These are phyloP conservation scores for Penicillium crystallinum DNA, from an alignment of 495 filamentous ascomycete genomes.

Conservation along the genomic window DNA sequence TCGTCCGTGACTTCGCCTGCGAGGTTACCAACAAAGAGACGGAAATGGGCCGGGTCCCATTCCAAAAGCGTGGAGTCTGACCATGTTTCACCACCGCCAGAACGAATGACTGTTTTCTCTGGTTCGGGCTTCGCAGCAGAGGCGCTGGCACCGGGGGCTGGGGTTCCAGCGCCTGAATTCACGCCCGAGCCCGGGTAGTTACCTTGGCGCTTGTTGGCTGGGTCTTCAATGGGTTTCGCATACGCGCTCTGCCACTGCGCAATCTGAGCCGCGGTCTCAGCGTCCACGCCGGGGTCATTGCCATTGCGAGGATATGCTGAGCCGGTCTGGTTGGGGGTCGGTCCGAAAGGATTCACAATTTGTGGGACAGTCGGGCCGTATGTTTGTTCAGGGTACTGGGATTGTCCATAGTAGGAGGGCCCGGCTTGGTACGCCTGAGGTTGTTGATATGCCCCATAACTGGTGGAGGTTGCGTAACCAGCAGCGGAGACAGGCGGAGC, in stretches of 20 bases:
- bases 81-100: constrained; percentile 89
- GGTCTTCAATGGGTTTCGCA: constrained; percentile 39
- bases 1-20: constrained; percentile 99
- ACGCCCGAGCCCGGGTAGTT: constrained; percentile 31
- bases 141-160: constrained; percentile 33
- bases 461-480: constrained; percentile 34
- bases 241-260: constrained; percentile 97
- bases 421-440: constrained; percentile 40
- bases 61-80: constrained; percentile 79
- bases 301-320: constrained; percentile 32
- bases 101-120: constrained; percentile 71
- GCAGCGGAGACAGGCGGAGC: constrained; percentile 37
- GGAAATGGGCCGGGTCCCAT: constrained; percentile 94
- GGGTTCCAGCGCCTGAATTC: constrained; percentile 39
- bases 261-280: constrained; percentile 87
- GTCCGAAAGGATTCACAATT: constrained; percentile 82
- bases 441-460: constrained; percentile 29
- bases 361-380: constrained; percentile 59
- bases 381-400: constrained; percentile 47
- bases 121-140: constrained; percentile 39
- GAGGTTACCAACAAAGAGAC: constrained; percentile 92
- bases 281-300: constrained; percentile 54
- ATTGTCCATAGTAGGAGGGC: constrained; percentile 45
- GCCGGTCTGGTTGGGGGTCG: constrained; percentile 44
- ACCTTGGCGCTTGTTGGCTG: constrained; percentile 19